phyloP scores from a whole-genome alignment of 345 rosid genomes.

The Eucalyptus globulus region DNA sequence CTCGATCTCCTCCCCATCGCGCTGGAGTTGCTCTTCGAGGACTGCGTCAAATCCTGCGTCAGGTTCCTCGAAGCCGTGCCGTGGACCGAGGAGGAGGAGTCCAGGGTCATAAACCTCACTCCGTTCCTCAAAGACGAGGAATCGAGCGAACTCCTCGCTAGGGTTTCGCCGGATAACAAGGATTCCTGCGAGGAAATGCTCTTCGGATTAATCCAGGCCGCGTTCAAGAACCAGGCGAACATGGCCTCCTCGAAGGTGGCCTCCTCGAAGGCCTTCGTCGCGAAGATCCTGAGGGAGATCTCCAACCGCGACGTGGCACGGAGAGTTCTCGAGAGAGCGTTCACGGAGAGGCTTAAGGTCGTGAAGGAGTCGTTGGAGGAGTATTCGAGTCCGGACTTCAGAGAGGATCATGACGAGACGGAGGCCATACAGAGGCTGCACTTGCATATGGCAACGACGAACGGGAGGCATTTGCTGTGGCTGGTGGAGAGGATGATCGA shows the following conservation, averaged over 20 bases:
- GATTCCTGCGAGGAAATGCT: slow-evolving; percentile 53
- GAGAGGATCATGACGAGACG: slow-evolving; percentile 61
- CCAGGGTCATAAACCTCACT: slow-evolving; percentile 24
- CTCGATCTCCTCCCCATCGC: slow-evolving; percentile 54
- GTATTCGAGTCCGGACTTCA: slow-evolving; percentile 59
- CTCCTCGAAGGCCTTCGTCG: slow-evolving; percentile 50
- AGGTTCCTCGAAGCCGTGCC: slow-evolving; percentile 54
- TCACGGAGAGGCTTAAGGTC: slow-evolving; percentile 33
- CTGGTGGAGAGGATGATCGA: slow-evolving; percentile 74
- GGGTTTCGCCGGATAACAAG: slow-evolving; percentile 17
- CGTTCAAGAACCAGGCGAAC: slow-evolving; percentile 33
- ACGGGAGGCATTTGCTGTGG: slow-evolving; percentile 54
- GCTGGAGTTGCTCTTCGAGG: slow-evolving; percentile 49
- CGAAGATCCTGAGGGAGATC: slow-evolving; percentile 48
- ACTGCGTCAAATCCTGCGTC: slow-evolving; percentile 32
- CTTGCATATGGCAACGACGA: slow-evolving; percentile 52
- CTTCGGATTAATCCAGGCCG: slow-evolving; percentile 33
- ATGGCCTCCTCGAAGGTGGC: slow-evolving; percentile 62
- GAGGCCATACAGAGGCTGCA: slow-evolving; percentile 63
- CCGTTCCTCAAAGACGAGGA: slow-evolving; percentile 37
- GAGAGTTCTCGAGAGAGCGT: slow-evolving; percentile 46
- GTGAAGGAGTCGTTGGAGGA: slow-evolving; percentile 62
- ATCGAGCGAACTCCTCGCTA: slow-evolving; percentile 41
- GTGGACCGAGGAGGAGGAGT: slow-evolving; percentile 66
- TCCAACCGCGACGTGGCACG: slow-evolving; percentile 37